phyloP scores from a whole-genome alignment of 192 early-diverging fungal genomes.

The Podila horticola region DNA sequence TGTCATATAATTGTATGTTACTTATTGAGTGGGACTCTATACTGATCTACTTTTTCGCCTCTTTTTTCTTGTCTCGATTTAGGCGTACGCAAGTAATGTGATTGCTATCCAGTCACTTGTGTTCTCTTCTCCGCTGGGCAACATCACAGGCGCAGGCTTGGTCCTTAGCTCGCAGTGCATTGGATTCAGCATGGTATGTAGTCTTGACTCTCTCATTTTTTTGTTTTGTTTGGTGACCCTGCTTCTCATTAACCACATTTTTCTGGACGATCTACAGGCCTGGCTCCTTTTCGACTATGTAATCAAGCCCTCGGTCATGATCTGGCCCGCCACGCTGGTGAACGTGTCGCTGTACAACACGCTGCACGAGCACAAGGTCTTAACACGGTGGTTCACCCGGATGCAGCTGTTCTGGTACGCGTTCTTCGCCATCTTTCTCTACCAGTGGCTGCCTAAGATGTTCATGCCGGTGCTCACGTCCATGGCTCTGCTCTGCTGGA shows the following conservation, averaged over 20 bases:
- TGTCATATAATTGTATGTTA: not conserved
- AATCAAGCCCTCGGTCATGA: slow-evolving; percentile 84
- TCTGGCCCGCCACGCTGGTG: slow-evolving; percentile 86
- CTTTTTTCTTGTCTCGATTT: not conserved
- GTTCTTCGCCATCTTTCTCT: slow-evolving; percentile 60
- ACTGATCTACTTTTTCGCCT: not conserved
- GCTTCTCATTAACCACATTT: too few species aligned
- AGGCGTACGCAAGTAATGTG: slow-evolving; percentile 46
- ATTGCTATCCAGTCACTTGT: slow-evolving; percentile 36
- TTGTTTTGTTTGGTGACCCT: not conserved
- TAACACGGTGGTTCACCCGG: slow-evolving; percentile 43
- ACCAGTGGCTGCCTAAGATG: slow-evolving; percentile 61
- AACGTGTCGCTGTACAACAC: slow-evolving; percentile 62
- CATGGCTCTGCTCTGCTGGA: slow-evolving; percentile 49
- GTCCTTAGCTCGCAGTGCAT: slow-evolving; percentile 42
- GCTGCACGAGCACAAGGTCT: slow-evolving; percentile 47
- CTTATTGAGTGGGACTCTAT: too few species aligned
- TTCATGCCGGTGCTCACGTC: slow-evolving; percentile 46
- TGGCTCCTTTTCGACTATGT: slow-evolving; percentile 68
- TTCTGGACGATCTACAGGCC: slow-evolving; percentile 3
- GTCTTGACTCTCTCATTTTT: not conserved
- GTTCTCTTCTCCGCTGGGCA: slow-evolving; percentile 19
- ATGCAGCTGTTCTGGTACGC: slow-evolving; percentile 59
- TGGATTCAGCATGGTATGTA: slow-evolving; percentile 46
- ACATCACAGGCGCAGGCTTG: slow-evolving; percentile 24